Percentiles rank a stretch among this genome's conserved stretches.
phyloP scores from a whole-genome alignment of 371 early-diverging fungal species.

The Mucor mucedo region DNA sequence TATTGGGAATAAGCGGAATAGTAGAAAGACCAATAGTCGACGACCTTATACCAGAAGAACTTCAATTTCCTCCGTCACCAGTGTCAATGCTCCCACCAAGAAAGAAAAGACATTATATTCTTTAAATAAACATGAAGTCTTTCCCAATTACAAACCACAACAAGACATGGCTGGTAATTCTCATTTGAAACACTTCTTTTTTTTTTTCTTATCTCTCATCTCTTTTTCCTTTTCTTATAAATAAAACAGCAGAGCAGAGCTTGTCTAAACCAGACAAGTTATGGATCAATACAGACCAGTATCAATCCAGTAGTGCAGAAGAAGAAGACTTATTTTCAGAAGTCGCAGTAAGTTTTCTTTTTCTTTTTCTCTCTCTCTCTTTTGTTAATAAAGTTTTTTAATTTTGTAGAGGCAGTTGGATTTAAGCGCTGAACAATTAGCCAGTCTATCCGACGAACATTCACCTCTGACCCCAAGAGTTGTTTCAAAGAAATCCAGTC shows the following conservation, averaged over 20 bases:
- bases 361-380: too few species aligned
- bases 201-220: neutral
- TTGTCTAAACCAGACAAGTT: constrained; percentile 7
- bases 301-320: constrained; percentile 6
- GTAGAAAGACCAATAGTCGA: constrained; percentile 24
- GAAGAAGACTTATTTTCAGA: constrained; percentile 29
- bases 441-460: constrained; percentile 23
- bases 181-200: neutral
- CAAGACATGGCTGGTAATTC: constrained; percentile 17
- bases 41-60: constrained; percentile 27
- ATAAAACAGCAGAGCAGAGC: neutral
- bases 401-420: constrained; percentile 24
- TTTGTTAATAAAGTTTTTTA: too few species aligned
- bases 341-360: constrained; percentile 25
- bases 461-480: constrained; percentile 7
- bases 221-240: neutral
- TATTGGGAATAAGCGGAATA: constrained; percentile 35
- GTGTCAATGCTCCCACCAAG: constrained; percentile 1
- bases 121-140: constrained; percentile 13
- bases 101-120: constrained; percentile 16
- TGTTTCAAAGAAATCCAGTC: constrained; percentile 12
- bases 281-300: constrained; percentile 18
- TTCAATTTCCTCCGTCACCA: constrained; percentile 29
- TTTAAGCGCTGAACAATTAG: constrained; percentile 27
- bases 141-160: constrained; percentile 18